Conservation (phyloP, 1,284 basidiomycete species). For the Pyrrhoderma noxium region DNA sequence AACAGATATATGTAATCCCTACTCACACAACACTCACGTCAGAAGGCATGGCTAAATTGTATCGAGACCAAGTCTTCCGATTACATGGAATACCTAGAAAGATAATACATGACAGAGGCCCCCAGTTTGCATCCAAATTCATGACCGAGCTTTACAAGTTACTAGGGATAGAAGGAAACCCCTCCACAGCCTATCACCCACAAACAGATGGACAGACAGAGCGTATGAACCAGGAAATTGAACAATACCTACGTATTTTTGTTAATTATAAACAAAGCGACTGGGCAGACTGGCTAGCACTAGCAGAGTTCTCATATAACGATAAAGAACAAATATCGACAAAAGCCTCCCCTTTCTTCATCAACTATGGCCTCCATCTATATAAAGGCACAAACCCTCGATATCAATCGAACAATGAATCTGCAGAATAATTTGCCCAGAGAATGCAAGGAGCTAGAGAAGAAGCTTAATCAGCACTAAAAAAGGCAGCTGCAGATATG, state of each 20-base stretch:
- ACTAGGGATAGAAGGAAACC: neutral
- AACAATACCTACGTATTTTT: too few species aligned
- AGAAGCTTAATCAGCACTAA: too few species aligned
- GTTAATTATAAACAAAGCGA: neutral
- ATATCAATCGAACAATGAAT: too few species aligned
- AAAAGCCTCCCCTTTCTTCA: neutral
- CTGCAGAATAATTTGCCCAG: too few species aligned
- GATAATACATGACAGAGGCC: too few species aligned
- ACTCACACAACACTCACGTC: constrained; percentile 25
- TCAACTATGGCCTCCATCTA: neutral
- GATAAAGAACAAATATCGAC: constrained; percentile 2
- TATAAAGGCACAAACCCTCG: neutral
- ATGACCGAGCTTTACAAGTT: constrained; percentile 12
- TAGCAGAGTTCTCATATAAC: neutral
- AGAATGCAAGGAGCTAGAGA: too few species aligned
- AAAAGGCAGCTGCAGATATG: too few species aligned
- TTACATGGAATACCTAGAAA: constrained; percentile 29
- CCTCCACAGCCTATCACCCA: constrained; percentile 4
- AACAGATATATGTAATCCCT: constrained; percentile 26
- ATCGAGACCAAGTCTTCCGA: constrained; percentile 26
- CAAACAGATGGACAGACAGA: too few species aligned
- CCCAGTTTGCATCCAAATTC: too few species aligned
- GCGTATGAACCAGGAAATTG: too few species aligned
- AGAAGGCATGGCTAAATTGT: constrained; percentile 22
- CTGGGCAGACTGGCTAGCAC: constrained; percentile 1